Evolutionary conservation across 768 basidiomycete genomes (phyloP), one percentile per base, ranked within the genome.

Genomic region (Pleurotus eryngii): DNA sequence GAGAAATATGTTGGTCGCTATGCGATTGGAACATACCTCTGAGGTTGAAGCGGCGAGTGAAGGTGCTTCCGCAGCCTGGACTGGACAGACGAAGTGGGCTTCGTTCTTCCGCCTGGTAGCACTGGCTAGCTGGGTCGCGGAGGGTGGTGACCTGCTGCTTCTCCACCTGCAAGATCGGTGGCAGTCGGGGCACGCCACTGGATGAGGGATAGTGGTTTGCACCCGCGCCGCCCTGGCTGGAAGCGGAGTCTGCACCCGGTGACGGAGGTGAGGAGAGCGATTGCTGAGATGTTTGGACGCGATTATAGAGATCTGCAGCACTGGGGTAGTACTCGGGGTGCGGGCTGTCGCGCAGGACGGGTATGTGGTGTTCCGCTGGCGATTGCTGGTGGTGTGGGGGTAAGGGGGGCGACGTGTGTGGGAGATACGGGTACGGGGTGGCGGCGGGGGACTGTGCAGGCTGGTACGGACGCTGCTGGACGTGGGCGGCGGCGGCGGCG

Each of bases 21-120:
- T 9, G 20, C 42, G 18, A 57, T 57, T 27, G 37, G 50, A 14
- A 59, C 71, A 51, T 49, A 91, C 91, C 92, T 82, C 88, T 76
- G 55, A 94, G 71, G 72, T 94, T 94, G 76, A 94, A 94, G 57
- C 91, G 82, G 68, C 92, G 85, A 65, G 95, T 98, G 72, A 98
- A 98, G n/a, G 95, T 96, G 71, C 92, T 94, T 46, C 92, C 93
- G 75, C 95, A 98, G 11, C 93, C 94, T 8, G 92, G 14, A 98
- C 92, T 4, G 95, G 95, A 72, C 95, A 98, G 59, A 86, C 81
- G 72, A 96, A 97, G 65, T 92, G 86, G 0, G 95, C 95, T 68
- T 94, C 92, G 67, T 95, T 95, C 64, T 92, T 81, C 49, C 95
- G 78, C 55, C 95, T 80, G 69, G 89, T 94, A 51, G 90, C 90